Evolutionary conservation across 2,329 filamentous ascomycete genomes (phyloP).

Genomic region (Talaromyces sp.): DNA sequence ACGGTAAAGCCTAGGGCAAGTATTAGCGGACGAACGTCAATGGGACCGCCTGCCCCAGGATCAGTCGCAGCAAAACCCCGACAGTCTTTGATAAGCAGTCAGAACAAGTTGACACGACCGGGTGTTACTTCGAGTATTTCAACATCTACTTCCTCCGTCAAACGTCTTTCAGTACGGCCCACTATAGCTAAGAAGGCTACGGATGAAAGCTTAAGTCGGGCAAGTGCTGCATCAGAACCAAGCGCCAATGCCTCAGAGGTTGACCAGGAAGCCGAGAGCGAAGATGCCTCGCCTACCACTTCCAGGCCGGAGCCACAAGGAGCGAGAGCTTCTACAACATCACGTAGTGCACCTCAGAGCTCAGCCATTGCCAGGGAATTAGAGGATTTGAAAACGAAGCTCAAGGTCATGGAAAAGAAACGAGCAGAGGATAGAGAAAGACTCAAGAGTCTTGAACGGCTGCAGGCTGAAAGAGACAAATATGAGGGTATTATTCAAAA

Average conservation of each 20-base stretch:
- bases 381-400: conserved; percentile 83
- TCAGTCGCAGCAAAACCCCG: conserved; percentile 37
- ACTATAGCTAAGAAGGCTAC: conserved; percentile 26
- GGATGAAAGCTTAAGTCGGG: conserved; percentile 27
- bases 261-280: conserved; percentile 24
- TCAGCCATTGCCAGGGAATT: conserved; percentile 63
- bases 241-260: conserved; percentile 28
- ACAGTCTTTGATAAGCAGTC: conserved; percentile 36
- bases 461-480: conserved; percentile 57
- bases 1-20: conserved; percentile 55
- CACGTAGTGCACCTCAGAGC: conserved; percentile 46
- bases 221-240: conserved; percentile 30
- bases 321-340: conserved; percentile 25
- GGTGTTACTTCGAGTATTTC: conserved; percentile 27
- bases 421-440: conserved; percentile 80
- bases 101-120: conserved; percentile 34
- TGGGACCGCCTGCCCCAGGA: conserved; percentile 59
- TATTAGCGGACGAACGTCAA: conserved; percentile 58
- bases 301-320: conserved; percentile 26
- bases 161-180: conserved; percentile 35
- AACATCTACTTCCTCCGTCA: conserved; percentile 26
- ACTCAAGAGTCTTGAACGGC: conserved; percentile 70
- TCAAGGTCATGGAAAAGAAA: conserved; percentile 84
- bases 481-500: conserved; percentile 83
- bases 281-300: conserved; percentile 24